A percentile compares a stretch with the other conserved stretches of the same genome.
Conservation (phyloP, 2,329 filamentous ascomycete genomes). For the Hymenoscyphus scutula region DNA sequence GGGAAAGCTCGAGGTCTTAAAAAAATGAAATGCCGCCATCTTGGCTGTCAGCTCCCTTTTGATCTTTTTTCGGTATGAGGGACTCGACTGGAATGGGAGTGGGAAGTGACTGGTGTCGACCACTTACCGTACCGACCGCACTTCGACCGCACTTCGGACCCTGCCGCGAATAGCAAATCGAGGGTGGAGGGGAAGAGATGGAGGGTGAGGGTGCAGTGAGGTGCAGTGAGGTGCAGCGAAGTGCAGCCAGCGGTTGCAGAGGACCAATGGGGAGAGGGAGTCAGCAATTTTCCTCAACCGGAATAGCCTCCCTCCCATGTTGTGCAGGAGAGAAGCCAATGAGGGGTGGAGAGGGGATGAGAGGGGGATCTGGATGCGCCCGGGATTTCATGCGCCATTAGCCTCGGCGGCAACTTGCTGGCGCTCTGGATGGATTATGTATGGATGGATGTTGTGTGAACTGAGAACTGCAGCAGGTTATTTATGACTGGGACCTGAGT, state of each 20-base stretch:
- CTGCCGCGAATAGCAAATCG: neutral
- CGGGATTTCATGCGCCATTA: neutral
- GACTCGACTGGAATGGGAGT: neutral
- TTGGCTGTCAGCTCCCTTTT: slow-evolving; percentile 16
- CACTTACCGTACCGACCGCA: neutral
- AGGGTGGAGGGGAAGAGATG: neutral
- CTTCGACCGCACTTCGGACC: neutral
- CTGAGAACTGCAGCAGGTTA: neutral
- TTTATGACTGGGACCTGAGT: too few species aligned
- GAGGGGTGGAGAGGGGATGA: neutral
- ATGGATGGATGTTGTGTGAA: neutral
- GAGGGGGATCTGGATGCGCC: neutral
- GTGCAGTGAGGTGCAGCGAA: too few species aligned
- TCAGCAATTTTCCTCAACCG: slow-evolving; percentile 4
- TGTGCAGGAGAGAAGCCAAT: slow-evolving; percentile 1
- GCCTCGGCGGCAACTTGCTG: neutral
- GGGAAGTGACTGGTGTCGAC: neutral
- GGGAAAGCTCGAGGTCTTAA: slow-evolving; percentile 1
- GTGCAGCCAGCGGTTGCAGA: slow-evolving; percentile 9
- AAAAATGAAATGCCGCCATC: slow-evolving; percentile 14
- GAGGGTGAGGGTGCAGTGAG: too few species aligned
- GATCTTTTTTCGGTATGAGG: slow-evolving; percentile 1
- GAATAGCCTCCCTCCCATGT: slow-evolving; percentile 7
- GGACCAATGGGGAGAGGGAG: neutral
- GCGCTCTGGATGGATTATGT: neutral